Percentiles rank a stretch among this genome's conserved stretches.
These are phyloP conservation scores for Coemansia sp. DNA, from an alignment of 192 early-diverging fungal genomes.

Conservation along the genomic window DNA sequence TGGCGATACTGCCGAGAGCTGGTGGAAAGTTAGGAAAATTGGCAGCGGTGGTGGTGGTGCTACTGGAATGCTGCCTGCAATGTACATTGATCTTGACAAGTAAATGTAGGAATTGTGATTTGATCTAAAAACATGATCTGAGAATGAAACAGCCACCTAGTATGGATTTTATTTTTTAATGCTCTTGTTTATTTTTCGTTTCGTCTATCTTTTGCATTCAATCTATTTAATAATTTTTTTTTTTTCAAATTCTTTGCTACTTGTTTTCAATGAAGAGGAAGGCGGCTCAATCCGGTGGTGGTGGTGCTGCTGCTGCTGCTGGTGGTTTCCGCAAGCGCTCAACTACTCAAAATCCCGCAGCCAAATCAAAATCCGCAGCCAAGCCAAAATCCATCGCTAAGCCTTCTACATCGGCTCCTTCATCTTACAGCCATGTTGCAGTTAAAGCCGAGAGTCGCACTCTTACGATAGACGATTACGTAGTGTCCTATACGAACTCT, in stretches of 20 bases:
- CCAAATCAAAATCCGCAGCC: neutral
- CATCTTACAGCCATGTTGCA: neutral
- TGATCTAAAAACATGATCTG: neutral
- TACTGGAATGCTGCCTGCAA: conserved; percentile 48
- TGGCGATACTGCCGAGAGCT: conserved; percentile 48
- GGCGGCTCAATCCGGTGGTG: neutral
- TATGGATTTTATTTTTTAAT: too few relatives aligned
- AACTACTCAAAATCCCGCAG: neutral
- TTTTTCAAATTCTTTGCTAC: neutral
- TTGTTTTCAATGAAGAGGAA: neutral
- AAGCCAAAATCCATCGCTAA: neutral
- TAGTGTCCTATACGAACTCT: conserved; percentile 38
- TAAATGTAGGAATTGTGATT: neutral
- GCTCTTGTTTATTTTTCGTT: neutral
- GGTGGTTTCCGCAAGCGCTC: neutral
- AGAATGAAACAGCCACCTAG: neutral
- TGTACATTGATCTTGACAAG: conserved; percentile 54
- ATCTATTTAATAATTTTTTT: conserved; percentile 7
- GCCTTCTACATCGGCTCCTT: neutral
- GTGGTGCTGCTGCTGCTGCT: too few relatives aligned
- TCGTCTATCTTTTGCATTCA: too few relatives aligned
- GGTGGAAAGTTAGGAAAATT: conserved; percentile 48
- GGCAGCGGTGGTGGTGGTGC: neutral
- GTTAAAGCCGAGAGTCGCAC: conserved; percentile 8
- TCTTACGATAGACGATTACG: conserved; percentile 37